Percentiles rank a stretch among this genome's conserved stretches.
These are phyloP conservation scores for Coniella vitis DNA, from an alignment of 2,329 filamentous ascomycete species.

Conservation along the genomic window DNA sequence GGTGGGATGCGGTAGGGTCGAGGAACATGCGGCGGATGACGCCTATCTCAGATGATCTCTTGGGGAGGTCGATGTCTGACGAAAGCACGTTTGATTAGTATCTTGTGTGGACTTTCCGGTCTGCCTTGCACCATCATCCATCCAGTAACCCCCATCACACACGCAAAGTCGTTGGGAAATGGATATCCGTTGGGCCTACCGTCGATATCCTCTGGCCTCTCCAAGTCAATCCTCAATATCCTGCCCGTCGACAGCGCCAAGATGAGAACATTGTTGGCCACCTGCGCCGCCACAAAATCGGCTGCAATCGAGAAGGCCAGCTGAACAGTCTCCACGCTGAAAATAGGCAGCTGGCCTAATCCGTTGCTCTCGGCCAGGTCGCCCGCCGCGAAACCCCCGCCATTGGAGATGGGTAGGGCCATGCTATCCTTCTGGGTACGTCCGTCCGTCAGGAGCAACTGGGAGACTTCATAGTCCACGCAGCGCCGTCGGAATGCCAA, in stretches of 20 bases:
- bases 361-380: constrained; percentile 45
- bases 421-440: constrained; percentile 33
- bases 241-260: constrained; percentile 87
- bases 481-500: not conserved
- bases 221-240: constrained; percentile 88
- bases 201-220: constrained; percentile 92
- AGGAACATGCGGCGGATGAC: constrained; percentile 95
- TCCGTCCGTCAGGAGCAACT: constrained; percentile 9
- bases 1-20: constrained; percentile 90
- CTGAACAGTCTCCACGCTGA: constrained; percentile 87
- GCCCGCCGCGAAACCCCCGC: constrained; percentile 56
- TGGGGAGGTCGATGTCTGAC: constrained; percentile 96
- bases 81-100: no score
- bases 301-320: constrained; percentile 91
- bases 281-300: constrained; percentile 92
- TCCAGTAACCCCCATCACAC: not conserved
- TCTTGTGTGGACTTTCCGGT: no score
- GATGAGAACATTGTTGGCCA: constrained; percentile 94
- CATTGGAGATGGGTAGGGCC: constrained; percentile 64
- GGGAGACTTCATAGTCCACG: constrained; percentile 14
- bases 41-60: constrained; percentile 83
- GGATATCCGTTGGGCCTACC: constrained; percentile 45
- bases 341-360: constrained; percentile 67
- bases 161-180: not conserved
- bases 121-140: no score